phyloP scores from a whole-genome alignment of 1,139 yeast species.

The Hanseniaspora uvarum region DNA sequence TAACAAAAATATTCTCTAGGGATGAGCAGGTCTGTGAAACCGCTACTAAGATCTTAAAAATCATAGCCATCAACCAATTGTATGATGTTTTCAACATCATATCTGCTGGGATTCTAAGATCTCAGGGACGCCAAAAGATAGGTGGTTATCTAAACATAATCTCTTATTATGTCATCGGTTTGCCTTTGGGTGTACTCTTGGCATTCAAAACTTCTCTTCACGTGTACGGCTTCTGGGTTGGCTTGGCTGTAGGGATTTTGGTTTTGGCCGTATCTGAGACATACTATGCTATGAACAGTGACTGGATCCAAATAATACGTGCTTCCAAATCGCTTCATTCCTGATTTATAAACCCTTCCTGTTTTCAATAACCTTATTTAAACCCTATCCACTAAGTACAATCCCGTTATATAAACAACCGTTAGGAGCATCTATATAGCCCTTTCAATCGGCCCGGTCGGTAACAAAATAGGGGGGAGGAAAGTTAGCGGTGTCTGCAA shows the following conservation, averaged over 20 bases:
- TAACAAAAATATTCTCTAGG: conserved; percentile 29
- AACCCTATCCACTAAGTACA: too few relatives aligned
- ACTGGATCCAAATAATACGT: conserved; percentile 38
- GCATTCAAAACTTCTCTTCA: conserved; percentile 43
- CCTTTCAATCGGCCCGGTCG: too few relatives aligned
- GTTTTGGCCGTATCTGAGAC: conserved; percentile 49
- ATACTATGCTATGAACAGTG: conserved; percentile 33
- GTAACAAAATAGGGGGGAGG: too few relatives aligned
- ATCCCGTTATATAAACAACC: too few relatives aligned
- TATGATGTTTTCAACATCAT: conserved; percentile 62
- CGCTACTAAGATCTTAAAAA: conserved; percentile 49
- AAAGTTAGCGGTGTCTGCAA: too few relatives aligned
- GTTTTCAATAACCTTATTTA: too few relatives aligned
- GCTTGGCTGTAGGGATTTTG: conserved; percentile 58
- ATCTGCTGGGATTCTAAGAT: conserved; percentile 65
- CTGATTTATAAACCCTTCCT: background rate
- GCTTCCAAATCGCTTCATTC: conserved; percentile 32
- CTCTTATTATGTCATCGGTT: conserved; percentile 50
- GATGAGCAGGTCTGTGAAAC: conserved; percentile 37
- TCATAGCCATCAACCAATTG: conserved; percentile 54
- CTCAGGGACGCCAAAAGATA: conserved; percentile 63
- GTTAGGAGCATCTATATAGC: too few relatives aligned
- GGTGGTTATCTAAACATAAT: conserved; percentile 63
- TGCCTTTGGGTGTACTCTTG: conserved; percentile 52
- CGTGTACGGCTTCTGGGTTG: conserved; percentile 72